Base-by-base conservation (phyloP, 2,329 filamentous ascomycete genomes). In the Didymosphaeria variabile region DNA sequence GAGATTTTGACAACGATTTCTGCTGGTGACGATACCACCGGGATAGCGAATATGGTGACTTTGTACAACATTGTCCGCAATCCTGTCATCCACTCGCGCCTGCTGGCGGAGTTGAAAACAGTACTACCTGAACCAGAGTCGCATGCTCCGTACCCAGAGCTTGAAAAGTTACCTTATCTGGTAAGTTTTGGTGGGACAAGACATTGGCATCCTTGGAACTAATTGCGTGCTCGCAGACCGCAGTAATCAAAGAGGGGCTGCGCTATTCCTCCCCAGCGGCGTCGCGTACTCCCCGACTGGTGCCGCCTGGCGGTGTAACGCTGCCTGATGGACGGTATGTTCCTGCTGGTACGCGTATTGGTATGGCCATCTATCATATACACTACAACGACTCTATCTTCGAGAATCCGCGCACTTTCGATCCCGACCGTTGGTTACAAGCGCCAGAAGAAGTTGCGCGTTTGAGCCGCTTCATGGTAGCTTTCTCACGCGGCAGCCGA, bases 401-500 rank as follows among this genome's bases (percentile, higher is more conserved):
- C 38, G 38, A 40, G 38, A 40, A 40, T 1, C 38, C 38, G 38
- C 38, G 38, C 38, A 40, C 38, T n/a, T 40, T 40, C n/a, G 38
- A 40, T 17, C 38, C 38, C 38, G 38, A 40, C 15, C 38, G 38
- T 40, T 40, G 38, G 38, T n/a, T 40, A 15, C 38, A 40, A n/a
- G 38, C 38, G 15, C 38, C 38, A 7, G 38, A 40, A n/a, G 38
- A 40, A n/a, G 38, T 40, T 13, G 38, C 38, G 17, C 38, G 38
- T 40, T n/a, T 40, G 38, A 40, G 38, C 38, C 38, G 38, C 38
- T 40, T 40, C 38, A 40, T 40, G 38, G 38, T 40, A n/a, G 38
- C 38, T n/a, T 40, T 40, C n/a, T 40, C 38, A n/a, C 38, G 38
- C 15, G 38, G 38, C 17, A 40, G 38, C n/a, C 38, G 38, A n/a